Conservation (phyloP, 805 yeast genomes). For the Zygotorulaspora sp. region DNA sequence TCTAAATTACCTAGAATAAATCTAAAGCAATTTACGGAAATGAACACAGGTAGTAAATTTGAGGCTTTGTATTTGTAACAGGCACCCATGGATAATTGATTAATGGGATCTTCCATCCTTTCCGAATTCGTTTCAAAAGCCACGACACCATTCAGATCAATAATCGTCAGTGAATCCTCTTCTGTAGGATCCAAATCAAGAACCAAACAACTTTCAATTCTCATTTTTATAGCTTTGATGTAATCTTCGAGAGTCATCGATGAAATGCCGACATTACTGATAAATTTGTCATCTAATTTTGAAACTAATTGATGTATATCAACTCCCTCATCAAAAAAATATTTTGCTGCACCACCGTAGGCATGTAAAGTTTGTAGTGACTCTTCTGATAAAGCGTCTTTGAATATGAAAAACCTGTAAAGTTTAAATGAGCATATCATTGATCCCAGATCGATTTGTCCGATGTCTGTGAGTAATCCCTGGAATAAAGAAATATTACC, state of each 20-base stretch:
- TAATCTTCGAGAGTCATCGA: slow-evolving; percentile 4
- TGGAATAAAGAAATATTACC: slow-evolving; percentile 21
- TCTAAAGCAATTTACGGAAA: slow-evolving; percentile 17
- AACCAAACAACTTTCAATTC: slow-evolving; percentile 17
- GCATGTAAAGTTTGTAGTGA: slow-evolving; percentile 10
- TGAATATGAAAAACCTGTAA: slow-evolving; percentile 17
- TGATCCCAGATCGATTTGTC: slow-evolving; percentile 31
- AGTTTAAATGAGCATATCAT: slow-evolving; percentile 33
- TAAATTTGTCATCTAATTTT: slow-evolving; percentile 10
- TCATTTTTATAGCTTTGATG: slow-evolving; percentile 9
- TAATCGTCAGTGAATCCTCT: slow-evolving; percentile 10
- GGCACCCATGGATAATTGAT: slow-evolving; percentile 18
- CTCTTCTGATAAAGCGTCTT: slow-evolving; percentile 11
- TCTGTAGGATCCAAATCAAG: slow-evolving; percentile 17
- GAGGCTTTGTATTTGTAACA: slow-evolving; percentile 19
- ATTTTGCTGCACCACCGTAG: slow-evolving; percentile 9
- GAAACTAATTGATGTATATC: slow-evolving; percentile 6
- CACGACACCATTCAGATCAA: not conserved
- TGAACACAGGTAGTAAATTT: slow-evolving; percentile 18
- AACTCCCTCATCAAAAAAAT: slow-evolving; percentile 5
- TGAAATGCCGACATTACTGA: slow-evolving; percentile 7
- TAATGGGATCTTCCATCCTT: slow-evolving; percentile 14
- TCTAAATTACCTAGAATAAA: slow-evolving; percentile 17
- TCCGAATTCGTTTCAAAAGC: not conserved
- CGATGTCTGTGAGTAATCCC: slow-evolving; percentile 10